Evolutionary conservation across 2,329 filamentous ascomycete genomes (phyloP).

Genomic region (Fusarium heterosporum): DNA sequence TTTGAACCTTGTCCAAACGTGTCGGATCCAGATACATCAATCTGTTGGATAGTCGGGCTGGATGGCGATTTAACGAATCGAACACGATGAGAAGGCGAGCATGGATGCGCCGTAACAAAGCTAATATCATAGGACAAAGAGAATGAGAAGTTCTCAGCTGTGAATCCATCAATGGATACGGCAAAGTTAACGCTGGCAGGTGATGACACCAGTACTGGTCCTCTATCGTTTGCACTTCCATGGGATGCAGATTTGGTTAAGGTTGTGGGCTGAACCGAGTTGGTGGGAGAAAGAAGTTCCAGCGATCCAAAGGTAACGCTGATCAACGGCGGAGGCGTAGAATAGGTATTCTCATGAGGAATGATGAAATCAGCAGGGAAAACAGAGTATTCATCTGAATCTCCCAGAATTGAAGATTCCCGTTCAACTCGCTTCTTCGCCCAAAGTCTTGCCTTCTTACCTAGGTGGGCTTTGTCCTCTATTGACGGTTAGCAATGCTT

Average conservation of each 20-base stretch:
- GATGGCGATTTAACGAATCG: slow-evolving; percentile 69
- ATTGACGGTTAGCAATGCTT: slow-evolving; percentile 27
- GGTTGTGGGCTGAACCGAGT: slow-evolving; percentile 60
- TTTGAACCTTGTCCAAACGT: slow-evolving; percentile 59
- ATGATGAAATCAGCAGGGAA: slow-evolving; percentile 72
- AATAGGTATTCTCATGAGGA: slow-evolving; percentile 67
- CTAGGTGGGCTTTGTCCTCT: slow-evolving; percentile 63
- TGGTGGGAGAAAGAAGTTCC: slow-evolving; percentile 59
- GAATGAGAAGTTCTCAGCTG: slow-evolving; percentile 57
- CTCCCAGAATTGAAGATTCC: slow-evolving; percentile 70
- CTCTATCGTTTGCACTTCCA: slow-evolving; percentile 33
- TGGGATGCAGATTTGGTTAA: slow-evolving; percentile 49
- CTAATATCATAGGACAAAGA: slow-evolving; percentile 68
- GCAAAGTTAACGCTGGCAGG: slow-evolving; percentile 53
- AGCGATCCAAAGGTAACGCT: slow-evolving; percentile 63
- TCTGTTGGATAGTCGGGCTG: slow-evolving; percentile 69
- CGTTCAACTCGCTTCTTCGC: slow-evolving; percentile 69
- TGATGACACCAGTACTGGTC: slow-evolving; percentile 51
- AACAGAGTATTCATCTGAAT: slow-evolving; percentile 65
- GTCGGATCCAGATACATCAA: slow-evolving; percentile 62
- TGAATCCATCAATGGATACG: slow-evolving; percentile 54
- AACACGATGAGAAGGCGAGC: slow-evolving; percentile 67
- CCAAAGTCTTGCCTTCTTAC: slow-evolving; percentile 70
- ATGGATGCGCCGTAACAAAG: slow-evolving; percentile 75
- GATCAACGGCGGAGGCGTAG: slow-evolving; percentile 60